Evolutionary conservation across 2,329 filamentous ascomycete species (phyloP).

Genomic region (Claviceps humidiphila): DNA sequence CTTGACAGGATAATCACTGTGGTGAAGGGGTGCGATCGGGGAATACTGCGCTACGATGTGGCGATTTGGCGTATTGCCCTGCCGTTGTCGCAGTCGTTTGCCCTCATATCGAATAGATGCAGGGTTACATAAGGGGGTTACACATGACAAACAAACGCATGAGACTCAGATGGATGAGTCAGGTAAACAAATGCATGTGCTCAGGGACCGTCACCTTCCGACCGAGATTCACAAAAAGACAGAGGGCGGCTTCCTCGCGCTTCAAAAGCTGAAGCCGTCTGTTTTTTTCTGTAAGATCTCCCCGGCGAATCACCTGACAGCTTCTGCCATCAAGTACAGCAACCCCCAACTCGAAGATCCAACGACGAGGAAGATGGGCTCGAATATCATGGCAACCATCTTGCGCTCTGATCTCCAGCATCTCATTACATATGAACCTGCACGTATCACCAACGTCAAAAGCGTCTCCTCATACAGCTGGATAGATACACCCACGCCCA

Average conservation of each 20-base stretch:
- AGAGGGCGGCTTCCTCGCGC: no score
- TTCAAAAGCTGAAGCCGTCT: not conserved
- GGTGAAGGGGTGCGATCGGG: not conserved
- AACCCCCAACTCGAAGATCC: not conserved
- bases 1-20: conserved; percentile 11
- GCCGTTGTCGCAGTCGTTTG: no score
- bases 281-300: not conserved
- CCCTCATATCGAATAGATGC: no score
- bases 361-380: not conserved
- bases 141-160: no score
- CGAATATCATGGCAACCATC: not conserved
- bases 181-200: no score
- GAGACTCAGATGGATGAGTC: no score
- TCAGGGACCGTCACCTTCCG: no score
- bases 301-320: not conserved
- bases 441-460: conserved; percentile 23
- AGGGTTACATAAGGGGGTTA: no score
- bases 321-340: no score
- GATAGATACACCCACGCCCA: conserved; percentile 26
- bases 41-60: not conserved
- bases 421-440: not conserved
- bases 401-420: not conserved
- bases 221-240: no score
- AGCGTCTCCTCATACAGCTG: conserved; percentile 37
- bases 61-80: not conserved